A percentile compares a stretch with the other conserved stretches of the same genome.
Evolutionary conservation across 1,139 yeast genomes (phyloP).

Genomic region (Lodderomyces metapsilosis): DNA sequence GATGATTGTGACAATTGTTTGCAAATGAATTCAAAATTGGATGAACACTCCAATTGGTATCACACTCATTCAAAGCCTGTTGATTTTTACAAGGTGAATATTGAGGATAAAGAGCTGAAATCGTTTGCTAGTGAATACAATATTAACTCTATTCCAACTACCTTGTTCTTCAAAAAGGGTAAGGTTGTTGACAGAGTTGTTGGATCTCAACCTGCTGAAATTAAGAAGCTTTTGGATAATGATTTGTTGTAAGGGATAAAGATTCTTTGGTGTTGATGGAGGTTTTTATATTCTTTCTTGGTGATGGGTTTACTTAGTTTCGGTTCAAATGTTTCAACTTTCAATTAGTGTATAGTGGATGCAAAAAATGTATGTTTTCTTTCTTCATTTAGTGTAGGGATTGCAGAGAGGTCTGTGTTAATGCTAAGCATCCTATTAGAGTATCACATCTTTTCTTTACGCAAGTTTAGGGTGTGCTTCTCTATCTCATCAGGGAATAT

Average conservation of each 20-base stretch:
- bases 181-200: constrained; percentile 65
- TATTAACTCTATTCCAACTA: constrained; percentile 59
- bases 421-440: too few species aligned
- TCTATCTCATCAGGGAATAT: too few species aligned
- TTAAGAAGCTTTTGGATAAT: constrained; percentile 13
- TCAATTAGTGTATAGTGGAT: too few species aligned
- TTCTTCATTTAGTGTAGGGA: too few species aligned
- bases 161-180: constrained; percentile 67
- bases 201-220: constrained; percentile 66
- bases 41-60: constrained; percentile 13
- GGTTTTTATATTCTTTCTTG: neutral
- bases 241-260: constrained; percentile 9
- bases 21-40: constrained; percentile 14
- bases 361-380: too few species aligned
- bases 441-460: too few species aligned
- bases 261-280: neutral
- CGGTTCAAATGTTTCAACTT: too few species aligned
- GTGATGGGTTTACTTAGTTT: too few species aligned
- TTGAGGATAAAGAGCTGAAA: constrained; percentile 14
- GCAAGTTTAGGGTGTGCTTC: too few species aligned
- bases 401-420: too few species aligned
- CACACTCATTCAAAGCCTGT: constrained; percentile 8
- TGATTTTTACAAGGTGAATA: constrained; percentile 14
- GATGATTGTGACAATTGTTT: constrained; percentile 16
- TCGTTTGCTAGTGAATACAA: constrained; percentile 30